phyloP scores from a whole-genome alignment of 2,329 filamentous ascomycete species.

The Aspergillus terreus region DNA sequence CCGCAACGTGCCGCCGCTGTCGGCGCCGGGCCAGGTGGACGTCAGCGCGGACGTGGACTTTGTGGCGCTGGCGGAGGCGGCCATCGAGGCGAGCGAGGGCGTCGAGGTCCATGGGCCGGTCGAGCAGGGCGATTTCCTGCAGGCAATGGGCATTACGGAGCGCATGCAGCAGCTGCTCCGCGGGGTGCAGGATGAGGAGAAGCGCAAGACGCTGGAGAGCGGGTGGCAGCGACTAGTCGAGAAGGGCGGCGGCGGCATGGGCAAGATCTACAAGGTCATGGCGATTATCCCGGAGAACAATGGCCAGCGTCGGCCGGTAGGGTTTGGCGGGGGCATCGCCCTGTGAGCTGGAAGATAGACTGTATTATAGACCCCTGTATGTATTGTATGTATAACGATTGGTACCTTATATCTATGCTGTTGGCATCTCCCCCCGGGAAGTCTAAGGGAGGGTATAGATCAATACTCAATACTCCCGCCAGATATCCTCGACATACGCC shows the following conservation, averaged over 20 bases:
- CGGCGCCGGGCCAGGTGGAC: slow-evolving; percentile 76
- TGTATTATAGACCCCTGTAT: neutral
- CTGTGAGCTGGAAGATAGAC: neutral
- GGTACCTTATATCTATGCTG: neutral
- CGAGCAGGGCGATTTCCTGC: slow-evolving; percentile 76
- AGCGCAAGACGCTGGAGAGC: slow-evolving; percentile 61
- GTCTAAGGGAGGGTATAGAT: too few relatives aligned
- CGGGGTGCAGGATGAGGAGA: slow-evolving; percentile 47
- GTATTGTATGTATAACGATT: neutral
- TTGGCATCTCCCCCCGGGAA: neutral
- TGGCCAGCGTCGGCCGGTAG: slow-evolving; percentile 73
- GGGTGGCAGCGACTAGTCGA: slow-evolving; percentile 84
- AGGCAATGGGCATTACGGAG: slow-evolving; percentile 76
- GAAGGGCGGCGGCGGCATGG: slow-evolving; percentile 79
- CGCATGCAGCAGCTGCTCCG: slow-evolving; percentile 66
- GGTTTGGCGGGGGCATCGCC: slow-evolving; percentile 71
- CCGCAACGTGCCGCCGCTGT: slow-evolving; percentile 72
- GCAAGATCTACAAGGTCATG: slow-evolving; percentile 88
- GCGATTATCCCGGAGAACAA: slow-evolving; percentile 81
- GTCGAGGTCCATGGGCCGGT: slow-evolving; percentile 93
- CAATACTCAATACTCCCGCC: slow-evolving; percentile 53
- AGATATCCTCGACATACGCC: slow-evolving; percentile 78
- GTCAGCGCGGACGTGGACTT: slow-evolving; percentile 94
- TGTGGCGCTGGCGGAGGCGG: slow-evolving; percentile 75
- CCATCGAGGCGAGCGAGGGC: slow-evolving; percentile 67